These are phyloP conservation scores for Cutaneotrichosporon mucoides DNA, from an alignment of 1,284 basidiomycete species.

Conservation along the genomic window DNA sequence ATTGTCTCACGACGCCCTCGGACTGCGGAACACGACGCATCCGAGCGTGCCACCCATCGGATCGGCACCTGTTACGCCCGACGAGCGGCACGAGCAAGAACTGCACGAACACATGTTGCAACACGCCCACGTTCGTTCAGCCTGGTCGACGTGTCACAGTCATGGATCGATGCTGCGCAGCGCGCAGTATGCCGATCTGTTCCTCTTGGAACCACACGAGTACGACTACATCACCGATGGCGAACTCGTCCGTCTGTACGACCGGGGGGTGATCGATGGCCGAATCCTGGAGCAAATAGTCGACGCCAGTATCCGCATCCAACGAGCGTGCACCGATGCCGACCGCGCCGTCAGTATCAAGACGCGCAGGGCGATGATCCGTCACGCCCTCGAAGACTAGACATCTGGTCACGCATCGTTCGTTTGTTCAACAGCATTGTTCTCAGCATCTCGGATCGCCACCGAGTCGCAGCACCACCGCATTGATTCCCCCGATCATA, in stretches of 20 bases:
- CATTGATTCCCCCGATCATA: too few relatives aligned
- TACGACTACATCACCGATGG: constrained; percentile 22
- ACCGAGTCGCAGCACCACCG: too few relatives aligned
- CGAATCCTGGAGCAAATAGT: constrained; percentile 20
- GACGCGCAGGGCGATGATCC: constrained; percentile 22
- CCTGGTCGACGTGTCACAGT: not conserved
- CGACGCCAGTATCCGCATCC: constrained; percentile 22
- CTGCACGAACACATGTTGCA: not conserved
- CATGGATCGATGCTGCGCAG: constrained; percentile 1
- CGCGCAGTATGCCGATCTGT: constrained; percentile 21
- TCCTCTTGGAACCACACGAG: constrained; percentile 23
- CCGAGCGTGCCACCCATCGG: not conserved
- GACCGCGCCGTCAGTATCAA: constrained; percentile 23
- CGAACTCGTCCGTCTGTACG: constrained; percentile 21
- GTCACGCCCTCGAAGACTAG: constrained; percentile 19
- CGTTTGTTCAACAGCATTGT: too few relatives aligned
- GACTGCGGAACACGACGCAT: not conserved
- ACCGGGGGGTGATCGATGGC: constrained; percentile 19
- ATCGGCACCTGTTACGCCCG: constrained; percentile 1
- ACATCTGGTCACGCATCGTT: too few relatives aligned
- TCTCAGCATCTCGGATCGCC: too few relatives aligned
- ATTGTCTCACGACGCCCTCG: not conserved
- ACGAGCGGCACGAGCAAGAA: not conserved
- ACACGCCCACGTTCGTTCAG: not conserved
- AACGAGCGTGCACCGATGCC: constrained; percentile 20